These are phyloP conservation scores for Lentinula raphanica DNA, from an alignment of 768 basidiomycete species.

Conservation along the genomic window DNA sequence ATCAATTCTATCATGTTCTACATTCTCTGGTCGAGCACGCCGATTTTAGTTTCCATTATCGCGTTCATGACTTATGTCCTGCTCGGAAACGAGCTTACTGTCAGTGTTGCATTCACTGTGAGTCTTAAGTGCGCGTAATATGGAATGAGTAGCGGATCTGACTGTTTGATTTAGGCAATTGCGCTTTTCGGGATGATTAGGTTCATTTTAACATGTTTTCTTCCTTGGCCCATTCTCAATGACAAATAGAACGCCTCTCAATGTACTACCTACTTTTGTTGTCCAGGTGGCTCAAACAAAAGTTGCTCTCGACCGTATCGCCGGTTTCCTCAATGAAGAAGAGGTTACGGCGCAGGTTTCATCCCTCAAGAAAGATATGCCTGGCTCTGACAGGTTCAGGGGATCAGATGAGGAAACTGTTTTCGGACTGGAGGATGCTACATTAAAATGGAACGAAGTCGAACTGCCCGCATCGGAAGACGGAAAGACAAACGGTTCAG, in stretches of 20 bases:
- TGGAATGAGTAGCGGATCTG: not conserved
- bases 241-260: constrained; percentile 61
- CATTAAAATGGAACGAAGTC: constrained; percentile 60
- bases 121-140: constrained; percentile 16
- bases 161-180: constrained; percentile 45
- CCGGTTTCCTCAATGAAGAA: constrained; percentile 62
- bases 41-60: constrained; percentile 74
- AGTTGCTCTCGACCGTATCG: constrained; percentile 64
- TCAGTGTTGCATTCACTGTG: constrained; percentile 81
- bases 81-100: constrained; percentile 68
- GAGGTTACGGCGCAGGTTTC: constrained; percentile 68
- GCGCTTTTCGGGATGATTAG: constrained; percentile 83
- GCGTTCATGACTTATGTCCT: constrained; percentile 73
- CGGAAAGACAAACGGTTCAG: not conserved
- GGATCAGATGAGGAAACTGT: constrained; percentile 30
- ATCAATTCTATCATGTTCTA: constrained; percentile 70
- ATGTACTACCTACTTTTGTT: constrained; percentile 75
- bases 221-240: not conserved
- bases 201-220: constrained; percentile 23
- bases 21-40: constrained; percentile 68
- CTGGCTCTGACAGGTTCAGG: constrained; percentile 11
- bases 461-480: constrained; percentile 20
- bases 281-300: constrained; percentile 71
- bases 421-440: constrained; percentile 54
- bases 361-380: constrained; percentile 42